Evolutionary conservation across 192 early-diverging fungal species (phyloP), one percentile per base, ranked within the genome.

Genomic region (Thoreauomyces humboldtii): DNA sequence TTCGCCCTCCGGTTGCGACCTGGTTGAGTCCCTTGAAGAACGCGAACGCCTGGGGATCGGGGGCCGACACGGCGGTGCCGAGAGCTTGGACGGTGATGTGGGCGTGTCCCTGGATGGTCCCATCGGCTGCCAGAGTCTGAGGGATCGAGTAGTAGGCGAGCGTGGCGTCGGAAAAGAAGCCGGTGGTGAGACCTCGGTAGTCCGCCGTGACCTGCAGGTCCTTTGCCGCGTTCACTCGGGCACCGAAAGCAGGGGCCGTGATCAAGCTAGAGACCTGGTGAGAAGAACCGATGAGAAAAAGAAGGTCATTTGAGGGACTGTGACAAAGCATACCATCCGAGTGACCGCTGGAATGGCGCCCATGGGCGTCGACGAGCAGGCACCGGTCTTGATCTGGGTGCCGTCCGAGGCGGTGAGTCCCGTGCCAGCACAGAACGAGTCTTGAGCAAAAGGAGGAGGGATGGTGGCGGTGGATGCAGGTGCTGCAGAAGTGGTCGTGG

Each of bases 11-110:
- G 36, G 41, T 22, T 24, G 70, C 66, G 27, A 31, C 69, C 11
- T 65, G n/a, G 54, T 79, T 77, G 12, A 75, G 46, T 35, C 74
- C 74, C 58, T 76, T 73, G 71, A 76, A 76, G 58, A 76, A 76
- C 31, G 58, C 57, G 55, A 76, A 76, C 1, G 35, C 47, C 14
- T 34, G n/a, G 19, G 74, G 35, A 57, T 69, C 63, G 1, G 70
- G 65, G 14, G 74, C 65, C 25, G 25, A 0, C 9, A n/a, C 7
- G 31, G 55, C 43, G 29, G 70, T 61, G 29, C 19, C 54, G 0
- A 66, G 25, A 27, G 19, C 5, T 54, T 79, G 77, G 34, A 77
- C 54, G 42, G 71, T 77, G 44, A 79, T 63, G 66, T 79, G 77
- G 7, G 74, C 64, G 69, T 79, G 77, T 29, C 77, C 77, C 60